Conservation (phyloP, 2,329 filamentous ascomycete species). For the Talaromyces islandicus region DNA sequence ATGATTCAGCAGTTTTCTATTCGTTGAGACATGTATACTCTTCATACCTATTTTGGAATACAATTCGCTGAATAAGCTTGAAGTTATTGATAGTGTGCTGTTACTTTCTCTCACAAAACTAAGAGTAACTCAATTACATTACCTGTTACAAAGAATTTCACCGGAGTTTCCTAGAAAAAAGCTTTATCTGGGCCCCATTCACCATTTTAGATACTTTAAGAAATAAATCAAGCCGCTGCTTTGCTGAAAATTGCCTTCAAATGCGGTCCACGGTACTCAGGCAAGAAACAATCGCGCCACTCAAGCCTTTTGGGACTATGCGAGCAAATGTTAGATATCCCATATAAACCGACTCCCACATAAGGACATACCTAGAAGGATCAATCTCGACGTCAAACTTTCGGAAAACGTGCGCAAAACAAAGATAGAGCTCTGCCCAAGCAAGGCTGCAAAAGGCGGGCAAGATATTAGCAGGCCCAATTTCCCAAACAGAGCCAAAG, state of each 20-base stretch:
- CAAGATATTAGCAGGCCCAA: background rate
- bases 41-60: no score
- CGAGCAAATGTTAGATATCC: background rate
- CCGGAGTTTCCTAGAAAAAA: no score
- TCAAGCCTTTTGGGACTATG: constrained; percentile 1
- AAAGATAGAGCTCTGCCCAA: constrained; percentile 10
- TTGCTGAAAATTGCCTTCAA: constrained; percentile 8
- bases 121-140: no score
- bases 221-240: background rate
- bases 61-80: no score
- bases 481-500: background rate
- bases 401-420: constrained; percentile 6
- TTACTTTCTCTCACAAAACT: no score
- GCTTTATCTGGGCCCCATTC: no score
- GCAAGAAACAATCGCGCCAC: constrained; percentile 9
- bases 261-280: constrained; percentile 7
- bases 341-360: background rate
- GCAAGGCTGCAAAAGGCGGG: constrained; percentile 1
- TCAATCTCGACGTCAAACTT: constrained; percentile 6
- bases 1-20: no score
- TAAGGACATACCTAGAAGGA: constrained; percentile 1
- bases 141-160: no score
- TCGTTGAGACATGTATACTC: no score
- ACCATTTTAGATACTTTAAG: no score
- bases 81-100: no score